Conservation (phyloP, 768 basidiomycete species). For the Calocybe cyanea region DNA sequence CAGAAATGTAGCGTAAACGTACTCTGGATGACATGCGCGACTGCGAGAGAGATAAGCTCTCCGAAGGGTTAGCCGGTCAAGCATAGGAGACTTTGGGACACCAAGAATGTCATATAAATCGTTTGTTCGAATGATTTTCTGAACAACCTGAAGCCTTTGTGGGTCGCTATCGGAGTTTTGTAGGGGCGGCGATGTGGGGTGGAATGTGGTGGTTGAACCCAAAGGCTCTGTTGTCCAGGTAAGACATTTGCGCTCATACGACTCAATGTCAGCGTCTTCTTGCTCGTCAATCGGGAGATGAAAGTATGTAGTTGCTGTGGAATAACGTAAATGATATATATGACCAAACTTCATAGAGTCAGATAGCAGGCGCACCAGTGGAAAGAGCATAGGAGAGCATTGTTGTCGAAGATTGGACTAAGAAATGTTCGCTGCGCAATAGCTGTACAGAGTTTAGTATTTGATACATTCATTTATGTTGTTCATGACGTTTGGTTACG, state of each 20-base stretch:
- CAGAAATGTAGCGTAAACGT: constrained; percentile 24
- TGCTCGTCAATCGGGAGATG: constrained; percentile 60
- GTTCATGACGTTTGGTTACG: constrained; percentile 48
- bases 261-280: constrained; percentile 43
- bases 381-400: constrained; percentile 48
- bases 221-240: constrained; percentile 46
- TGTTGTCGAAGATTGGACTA: constrained; percentile 10
- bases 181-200: constrained; percentile 5
- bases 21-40: constrained; percentile 85
- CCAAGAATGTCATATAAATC: constrained; percentile 77
- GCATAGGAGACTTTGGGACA: constrained; percentile 39
- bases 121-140: constrained; percentile 54
- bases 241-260: constrained; percentile 42
- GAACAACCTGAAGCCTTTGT: constrained; percentile 30
- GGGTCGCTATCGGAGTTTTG: constrained; percentile 3
- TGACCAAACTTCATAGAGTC: neutral
- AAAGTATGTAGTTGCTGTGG: constrained; percentile 57
- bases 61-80: constrained; percentile 63
- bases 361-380: constrained; percentile 30
- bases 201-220: constrained; percentile 16
- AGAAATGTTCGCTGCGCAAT: neutral
- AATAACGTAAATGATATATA: constrained; percentile 4
- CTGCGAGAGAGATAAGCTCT: constrained; percentile 76
- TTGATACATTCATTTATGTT: neutral
- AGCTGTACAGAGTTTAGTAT: constrained; percentile 10